Evolutionary conservation across 2,329 filamentous ascomycete genomes (phyloP).

Genomic region (Fusarium protoensiforme): DNA sequence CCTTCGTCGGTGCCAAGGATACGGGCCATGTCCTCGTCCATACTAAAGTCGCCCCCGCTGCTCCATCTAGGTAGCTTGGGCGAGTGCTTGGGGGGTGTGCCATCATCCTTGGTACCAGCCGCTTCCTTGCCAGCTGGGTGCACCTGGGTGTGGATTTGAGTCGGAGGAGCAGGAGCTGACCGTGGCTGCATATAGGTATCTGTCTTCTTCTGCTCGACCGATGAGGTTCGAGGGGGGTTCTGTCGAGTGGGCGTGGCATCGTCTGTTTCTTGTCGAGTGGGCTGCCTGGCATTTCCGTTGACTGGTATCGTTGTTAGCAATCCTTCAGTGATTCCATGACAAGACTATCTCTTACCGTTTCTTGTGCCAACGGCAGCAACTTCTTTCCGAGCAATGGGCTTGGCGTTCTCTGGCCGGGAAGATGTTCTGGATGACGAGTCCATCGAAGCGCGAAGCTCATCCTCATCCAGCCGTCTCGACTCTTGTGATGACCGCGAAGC

Average conservation of each 20-base stretch:
- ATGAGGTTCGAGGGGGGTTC: conserved; percentile 32
- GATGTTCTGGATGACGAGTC: conserved; percentile 54
- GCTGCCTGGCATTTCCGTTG: conserved; percentile 41
- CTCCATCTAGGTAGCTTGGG: conserved; percentile 80
- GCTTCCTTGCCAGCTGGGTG: conserved; percentile 60
- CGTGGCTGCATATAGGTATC: conserved; percentile 70
- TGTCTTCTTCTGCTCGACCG: conserved; percentile 36
- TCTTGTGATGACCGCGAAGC: conserved; percentile 68
- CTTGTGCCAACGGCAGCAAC: conserved; percentile 56
- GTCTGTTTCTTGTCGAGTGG: conserved; percentile 38
- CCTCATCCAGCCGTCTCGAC: conserved; percentile 66
- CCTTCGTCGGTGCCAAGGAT: conserved; percentile 83
- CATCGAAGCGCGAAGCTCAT: conserved; percentile 57
- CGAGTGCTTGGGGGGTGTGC: conserved; percentile 62
- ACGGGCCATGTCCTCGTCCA: conserved; percentile 95
- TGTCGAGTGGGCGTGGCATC: conserved; percentile 36
- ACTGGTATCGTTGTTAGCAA: conserved; percentile 34
- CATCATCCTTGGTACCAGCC: conserved; percentile 54
- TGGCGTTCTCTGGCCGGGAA: conserved; percentile 54
- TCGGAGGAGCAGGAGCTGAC: conserved; percentile 64
- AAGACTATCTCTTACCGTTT: conserved; percentile 53
- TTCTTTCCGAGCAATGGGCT: conserved; percentile 74
- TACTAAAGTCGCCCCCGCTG: conserved; percentile 85
- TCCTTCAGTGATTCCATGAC: background rate
- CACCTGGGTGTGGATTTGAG: conserved; percentile 30